Percentiles rank a stretch among this genome's conserved stretches.
phyloP scores from a whole-genome alignment of 2,329 filamentous ascomycete genomes.

The Botrytis medusae region DNA sequence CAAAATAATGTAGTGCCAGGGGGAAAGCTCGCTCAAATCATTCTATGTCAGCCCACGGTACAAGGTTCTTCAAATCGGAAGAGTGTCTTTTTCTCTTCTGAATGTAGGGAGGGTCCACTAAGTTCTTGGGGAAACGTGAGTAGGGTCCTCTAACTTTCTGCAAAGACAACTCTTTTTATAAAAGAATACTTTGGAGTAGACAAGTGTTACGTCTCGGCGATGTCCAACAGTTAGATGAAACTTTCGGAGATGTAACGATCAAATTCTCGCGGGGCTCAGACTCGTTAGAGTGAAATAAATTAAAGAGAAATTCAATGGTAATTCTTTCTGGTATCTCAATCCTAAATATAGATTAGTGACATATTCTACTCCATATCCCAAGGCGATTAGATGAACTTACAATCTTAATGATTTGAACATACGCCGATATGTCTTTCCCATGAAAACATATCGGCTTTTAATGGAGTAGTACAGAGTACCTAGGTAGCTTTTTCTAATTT shows the following conservation, averaged over 20 bases:
- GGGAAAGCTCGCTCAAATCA: slow-evolving; percentile 15
- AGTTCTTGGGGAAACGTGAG: slow-evolving; percentile 10
- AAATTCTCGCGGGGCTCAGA: slow-evolving; percentile 2
- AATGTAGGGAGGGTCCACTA: slow-evolving; percentile 16
- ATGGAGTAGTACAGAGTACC: not conserved
- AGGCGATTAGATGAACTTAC: slow-evolving; percentile 14
- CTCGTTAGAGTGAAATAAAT: not conserved
- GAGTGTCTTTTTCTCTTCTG: not conserved
- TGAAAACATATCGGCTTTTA: slow-evolving; percentile 21
- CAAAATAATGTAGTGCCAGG: not conserved
- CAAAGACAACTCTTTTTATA: slow-evolving; percentile 5
- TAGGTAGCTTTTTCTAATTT: not conserved
- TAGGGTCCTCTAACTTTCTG: slow-evolving; percentile 3
- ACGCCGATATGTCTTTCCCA: slow-evolving; percentile 22
- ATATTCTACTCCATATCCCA: not conserved
- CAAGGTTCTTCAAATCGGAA: slow-evolving; percentile 2
- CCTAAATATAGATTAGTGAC: slow-evolving; percentile 10
- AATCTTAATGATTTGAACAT: slow-evolving; percentile 14
- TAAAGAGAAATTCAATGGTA: not conserved
- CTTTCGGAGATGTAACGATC: slow-evolving; percentile 17
- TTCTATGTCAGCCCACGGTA: not conserved
- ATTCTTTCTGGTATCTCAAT: slow-evolving; percentile 1
- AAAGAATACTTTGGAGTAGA: not conserved
- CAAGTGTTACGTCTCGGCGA: slow-evolving; percentile 8
- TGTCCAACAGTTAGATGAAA: slow-evolving; percentile 10